Conservation (phyloP, 2,329 filamentous ascomycete species). For the Trichoderma breve region DNA sequence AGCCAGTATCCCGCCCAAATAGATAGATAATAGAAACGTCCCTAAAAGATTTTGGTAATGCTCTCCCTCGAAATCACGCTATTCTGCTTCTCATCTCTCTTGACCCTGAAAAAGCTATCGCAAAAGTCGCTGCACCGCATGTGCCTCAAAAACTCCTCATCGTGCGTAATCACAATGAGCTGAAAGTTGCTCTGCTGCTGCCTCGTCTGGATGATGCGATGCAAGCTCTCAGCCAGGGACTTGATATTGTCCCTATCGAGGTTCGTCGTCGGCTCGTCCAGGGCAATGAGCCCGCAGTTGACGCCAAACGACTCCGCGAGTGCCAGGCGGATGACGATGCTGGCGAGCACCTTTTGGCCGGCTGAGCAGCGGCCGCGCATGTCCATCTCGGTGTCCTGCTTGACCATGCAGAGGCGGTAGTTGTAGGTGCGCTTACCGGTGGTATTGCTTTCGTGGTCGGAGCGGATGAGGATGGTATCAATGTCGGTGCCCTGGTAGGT, state of each 20-base stretch:
- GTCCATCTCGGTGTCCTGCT: slow-evolving; percentile 96
- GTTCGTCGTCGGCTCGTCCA: slow-evolving; percentile 97
- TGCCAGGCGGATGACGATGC: slow-evolving; percentile 95
- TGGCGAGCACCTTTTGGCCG: slow-evolving; percentile 92
- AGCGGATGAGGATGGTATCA: slow-evolving; percentile 92
- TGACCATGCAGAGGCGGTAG: slow-evolving; percentile 97
- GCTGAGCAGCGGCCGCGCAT: slow-evolving; percentile 98
- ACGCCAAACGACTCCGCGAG: slow-evolving; percentile 95
- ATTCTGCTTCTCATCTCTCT: slow-evolving; percentile 79
- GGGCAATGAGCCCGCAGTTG: slow-evolving; percentile 92
- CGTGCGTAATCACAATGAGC: slow-evolving; percentile 97
- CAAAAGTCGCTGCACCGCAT: slow-evolving; percentile 95
- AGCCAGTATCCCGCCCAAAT: neutral
- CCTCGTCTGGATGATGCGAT: slow-evolving; percentile 81
- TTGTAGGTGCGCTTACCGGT: slow-evolving; percentile 83
- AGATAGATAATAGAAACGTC: neutral
- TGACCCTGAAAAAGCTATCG: slow-evolving; percentile 87
- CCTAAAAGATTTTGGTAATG: slow-evolving; percentile 49
- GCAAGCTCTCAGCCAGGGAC: slow-evolving; percentile 78
- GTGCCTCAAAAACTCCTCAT: slow-evolving; percentile 88
- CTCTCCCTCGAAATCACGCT: slow-evolving; percentile 75
- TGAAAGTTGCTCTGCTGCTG: slow-evolving; percentile 92
- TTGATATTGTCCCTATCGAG: slow-evolving; percentile 94
- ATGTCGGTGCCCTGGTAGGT: slow-evolving; percentile 98
- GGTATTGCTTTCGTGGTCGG: slow-evolving; percentile 73